Base-by-base conservation (phyloP, 306 rosid species). In the Mucuna pruriens region DNA sequence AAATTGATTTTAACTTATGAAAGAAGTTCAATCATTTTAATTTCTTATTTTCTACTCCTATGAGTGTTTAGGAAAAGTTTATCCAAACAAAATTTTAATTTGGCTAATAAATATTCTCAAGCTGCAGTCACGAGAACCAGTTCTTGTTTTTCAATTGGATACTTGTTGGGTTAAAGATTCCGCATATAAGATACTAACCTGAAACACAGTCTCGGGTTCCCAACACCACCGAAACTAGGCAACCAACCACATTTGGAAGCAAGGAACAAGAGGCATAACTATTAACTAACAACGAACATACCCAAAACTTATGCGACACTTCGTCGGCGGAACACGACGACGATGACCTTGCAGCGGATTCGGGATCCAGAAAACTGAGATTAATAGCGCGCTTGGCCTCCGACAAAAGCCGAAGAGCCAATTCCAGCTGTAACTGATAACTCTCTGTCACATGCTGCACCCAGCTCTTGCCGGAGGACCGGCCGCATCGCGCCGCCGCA, bases 391-490 rank as follows among this genome's bases (percentile, higher is more conserved):
- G 88, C 0, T 94, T 88, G 5, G 97, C 97, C 48, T 88, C 94
- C 1, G 90, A 90, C 0, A 94, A 88, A 44, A 93, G 86, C 78
- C 97, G 84, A 46, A 93, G 85, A 40, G 97, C 97, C 87, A 93
- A 75, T 67, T 96, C 97, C 74, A 87, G 49, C 90, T 93, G 97
- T 60, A 93, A 82, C 70, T 90, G 97, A 82, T 93, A 93, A 76
- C 94, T 88, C 93, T 93, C 97, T 89, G 91, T 94, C 48, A 92
- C 91, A 84, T 93, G 97, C 89, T 90, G 97, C 66, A 96, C 97
- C 97, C 97, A 93, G 86, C 94, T 91, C 92, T 90, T 93, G 70
- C 89, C 78, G 0, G 39, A 85, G 0, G 91, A 87, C 4, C 90
- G 89, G 1, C 84, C 87, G 3, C 70, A 55, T 33, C 84, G 83